Conservation (phyloP, 2,329 filamentous ascomycete genomes). For the Penicillium sp. region DNA sequence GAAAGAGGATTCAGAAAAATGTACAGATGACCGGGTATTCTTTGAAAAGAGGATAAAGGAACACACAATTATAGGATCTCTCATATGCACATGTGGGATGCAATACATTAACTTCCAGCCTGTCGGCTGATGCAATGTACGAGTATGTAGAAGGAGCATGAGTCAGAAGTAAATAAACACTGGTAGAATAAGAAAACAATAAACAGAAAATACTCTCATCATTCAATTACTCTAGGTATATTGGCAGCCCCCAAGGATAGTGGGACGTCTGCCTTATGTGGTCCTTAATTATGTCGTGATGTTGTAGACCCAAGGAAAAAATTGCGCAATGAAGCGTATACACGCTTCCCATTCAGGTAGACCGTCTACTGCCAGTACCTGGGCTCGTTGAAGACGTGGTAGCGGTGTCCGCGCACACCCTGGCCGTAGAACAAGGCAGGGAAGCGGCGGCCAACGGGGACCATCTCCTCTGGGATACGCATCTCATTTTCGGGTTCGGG, state of each 20-base stretch:
- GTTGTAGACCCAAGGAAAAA: slow-evolving; percentile 8
- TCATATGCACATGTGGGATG: neutral
- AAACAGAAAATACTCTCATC: slow-evolving; percentile 2
- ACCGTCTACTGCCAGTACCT: slow-evolving; percentile 59
- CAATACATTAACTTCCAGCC: neutral
- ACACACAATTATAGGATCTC: no score
- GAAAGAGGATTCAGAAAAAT: neutral
- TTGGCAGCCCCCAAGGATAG: neutral
- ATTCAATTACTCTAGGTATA: neutral
- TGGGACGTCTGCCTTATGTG: slow-evolving; percentile 6
- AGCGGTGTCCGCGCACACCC: slow-evolving; percentile 83
- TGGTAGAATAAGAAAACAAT: neutral
- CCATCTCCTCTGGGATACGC: slow-evolving; percentile 68
- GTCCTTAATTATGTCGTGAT: slow-evolving; percentile 13
- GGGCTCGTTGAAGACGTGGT: slow-evolving; percentile 94
- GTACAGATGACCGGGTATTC: neutral
- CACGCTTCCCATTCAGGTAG: neutral
- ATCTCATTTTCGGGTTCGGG: slow-evolving; percentile 63
- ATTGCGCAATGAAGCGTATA: neutral
- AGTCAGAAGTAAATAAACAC: neutral
- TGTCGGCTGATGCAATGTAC: neutral
- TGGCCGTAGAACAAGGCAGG: slow-evolving; percentile 79
- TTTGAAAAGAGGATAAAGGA: neutral
- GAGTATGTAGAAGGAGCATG: neutral
- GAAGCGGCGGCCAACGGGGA: slow-evolving; percentile 78